These are phyloP conservation scores for Penicillium oxalicum DNA, from an alignment of 2,329 filamentous ascomycete genomes.

Conservation along the genomic window DNA sequence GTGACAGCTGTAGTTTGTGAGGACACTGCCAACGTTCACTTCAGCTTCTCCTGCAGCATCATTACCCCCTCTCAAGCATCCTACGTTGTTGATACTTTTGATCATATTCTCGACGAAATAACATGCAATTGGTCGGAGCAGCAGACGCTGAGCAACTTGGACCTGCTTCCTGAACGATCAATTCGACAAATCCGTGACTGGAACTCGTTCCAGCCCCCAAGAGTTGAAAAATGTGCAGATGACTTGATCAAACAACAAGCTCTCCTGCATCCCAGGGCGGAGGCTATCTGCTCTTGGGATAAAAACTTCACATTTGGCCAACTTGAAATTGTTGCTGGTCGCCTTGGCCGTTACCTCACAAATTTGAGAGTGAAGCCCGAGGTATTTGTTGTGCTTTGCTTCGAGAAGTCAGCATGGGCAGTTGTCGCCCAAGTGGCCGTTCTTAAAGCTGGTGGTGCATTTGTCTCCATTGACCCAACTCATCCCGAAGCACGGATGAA, in stretches of 20 bases:
- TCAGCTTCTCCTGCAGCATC: constrained; percentile 47
- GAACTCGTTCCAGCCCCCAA: constrained; percentile 27
- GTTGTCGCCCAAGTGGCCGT: constrained; percentile 38
- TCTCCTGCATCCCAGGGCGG: constrained; percentile 16
- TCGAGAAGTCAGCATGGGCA: constrained; percentile 42
- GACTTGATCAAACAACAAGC: constrained; percentile 33
- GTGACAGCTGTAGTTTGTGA: constrained; percentile 25
- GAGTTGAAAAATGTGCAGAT: constrained; percentile 31
- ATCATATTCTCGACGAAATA: constrained; percentile 28
- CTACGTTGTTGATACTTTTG: constrained; percentile 30
- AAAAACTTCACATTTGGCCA: constrained; percentile 34
- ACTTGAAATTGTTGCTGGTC: constrained; percentile 34
- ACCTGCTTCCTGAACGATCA: constrained; percentile 28
- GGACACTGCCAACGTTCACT: constrained; percentile 43
- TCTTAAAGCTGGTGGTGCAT: constrained; percentile 39
- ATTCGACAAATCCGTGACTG: constrained; percentile 28
- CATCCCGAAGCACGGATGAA: constrained; percentile 35
- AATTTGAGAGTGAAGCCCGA: constrained; percentile 36
- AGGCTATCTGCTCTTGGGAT: constrained; percentile 33
- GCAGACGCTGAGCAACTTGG: constrained; percentile 23
- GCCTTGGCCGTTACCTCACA: constrained; percentile 32
- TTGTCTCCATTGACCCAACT: constrained; percentile 38
- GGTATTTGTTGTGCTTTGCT: constrained; percentile 36
- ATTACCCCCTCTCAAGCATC: constrained; percentile 38
- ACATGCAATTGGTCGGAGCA: constrained; percentile 10